phyloP scores from a whole-genome alignment of 2,329 filamentous ascomycete genomes.

The Teratosphaeria destructans region DNA sequence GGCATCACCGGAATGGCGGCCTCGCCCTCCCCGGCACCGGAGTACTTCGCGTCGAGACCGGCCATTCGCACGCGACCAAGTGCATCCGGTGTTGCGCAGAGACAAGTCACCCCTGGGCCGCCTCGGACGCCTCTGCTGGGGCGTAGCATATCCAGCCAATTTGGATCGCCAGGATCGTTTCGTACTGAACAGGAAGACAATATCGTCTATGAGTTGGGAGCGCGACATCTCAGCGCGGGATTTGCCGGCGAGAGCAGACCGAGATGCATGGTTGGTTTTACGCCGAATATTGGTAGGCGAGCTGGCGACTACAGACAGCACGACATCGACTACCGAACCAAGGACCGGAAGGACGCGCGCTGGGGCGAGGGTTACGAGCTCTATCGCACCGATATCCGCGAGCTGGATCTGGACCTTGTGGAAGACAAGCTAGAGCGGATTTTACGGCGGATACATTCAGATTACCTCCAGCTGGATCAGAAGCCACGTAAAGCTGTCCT shows the following conservation, averaged over 20 bases:
- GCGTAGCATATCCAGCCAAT: slow-evolving; percentile 49
- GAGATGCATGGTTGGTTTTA: slow-evolving; percentile 59
- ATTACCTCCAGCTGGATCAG: slow-evolving; percentile 61
- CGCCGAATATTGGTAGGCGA: slow-evolving; percentile 64
- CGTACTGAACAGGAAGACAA: slow-evolving; percentile 68
- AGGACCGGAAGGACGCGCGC: slow-evolving; percentile 30
- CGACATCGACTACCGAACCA: slow-evolving; percentile 5
- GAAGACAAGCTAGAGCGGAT: slow-evolving; percentile 79
- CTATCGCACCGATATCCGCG: slow-evolving; percentile 65
- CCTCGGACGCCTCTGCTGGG: slow-evolving; percentile 50
- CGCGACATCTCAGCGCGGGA: slow-evolving; percentile 67
- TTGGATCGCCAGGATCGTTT: slow-evolving; percentile 48
- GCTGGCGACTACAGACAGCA: slow-evolving; percentile 65
- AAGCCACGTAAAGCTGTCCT: slow-evolving; percentile 61
- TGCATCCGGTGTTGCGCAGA: neutral
- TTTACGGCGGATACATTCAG: slow-evolving; percentile 70
- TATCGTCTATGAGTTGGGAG: slow-evolving; percentile 72
- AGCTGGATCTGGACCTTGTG: slow-evolving; percentile 66
- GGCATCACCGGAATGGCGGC: neutral
- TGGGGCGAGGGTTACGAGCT: slow-evolving; percentile 62
- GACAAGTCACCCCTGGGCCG: slow-evolving; percentile 10
- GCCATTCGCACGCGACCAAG: slow-evolving; percentile 12
- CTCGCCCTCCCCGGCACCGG: slow-evolving; percentile 4
- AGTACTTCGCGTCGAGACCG: slow-evolving; percentile 9
- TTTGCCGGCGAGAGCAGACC: slow-evolving; percentile 76